Base-by-base conservation (phyloP, 108 stramenopile genomes). In the Nitzschia sp. region DNA sequence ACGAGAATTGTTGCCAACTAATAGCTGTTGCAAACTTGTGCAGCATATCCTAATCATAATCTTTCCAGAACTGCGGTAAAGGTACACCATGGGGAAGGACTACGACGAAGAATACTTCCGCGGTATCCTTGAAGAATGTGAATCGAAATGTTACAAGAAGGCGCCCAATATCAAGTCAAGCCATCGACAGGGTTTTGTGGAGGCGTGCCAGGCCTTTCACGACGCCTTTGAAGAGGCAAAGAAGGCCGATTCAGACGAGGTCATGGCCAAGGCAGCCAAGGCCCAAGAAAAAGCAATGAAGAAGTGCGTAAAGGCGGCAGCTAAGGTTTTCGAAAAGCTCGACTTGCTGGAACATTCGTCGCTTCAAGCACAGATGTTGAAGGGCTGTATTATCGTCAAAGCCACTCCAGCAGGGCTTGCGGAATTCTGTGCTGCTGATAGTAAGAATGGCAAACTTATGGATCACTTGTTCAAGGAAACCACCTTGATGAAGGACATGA, bases 241-340 rank as follows among this genome's bases (percentile, higher is more conserved):
- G 25, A 53, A 59, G 5, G 71, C 61, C 46, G 15, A 36, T 15
- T 2, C 47, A 1, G 61, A 54, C 11, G 46, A 63, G 13, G 61
- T 53, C 1, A 33, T 72, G 11, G 35, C 30, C 33, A 54, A 49
- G 58, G 27, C 32, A 29, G 61, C 53, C 51, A 63, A 63, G 46
- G 34, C 11, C 9, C 61, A 63, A 63, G 51, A 62, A 38, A 72
- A 72, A 61, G 71, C 71, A 46, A 72, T 72, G 71, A 62, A 63
- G 32, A 72, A 72, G 26, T 62, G 61, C 71, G 61, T 72, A 46
- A 72, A 72, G 61, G 48, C 61, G 9, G 71, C 61, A 13, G 54
- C 9, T 58, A 72, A 72, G 51, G 46, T 72, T 45, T 63, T 72
- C 2, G 61, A 62, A 13, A 54, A 62, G 2, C 51, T 72, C 18